These are phyloP conservation scores for Xylariomycetidae sp. DNA, from an alignment of 2,329 filamentous ascomycete species.

Conservation along the genomic window DNA sequence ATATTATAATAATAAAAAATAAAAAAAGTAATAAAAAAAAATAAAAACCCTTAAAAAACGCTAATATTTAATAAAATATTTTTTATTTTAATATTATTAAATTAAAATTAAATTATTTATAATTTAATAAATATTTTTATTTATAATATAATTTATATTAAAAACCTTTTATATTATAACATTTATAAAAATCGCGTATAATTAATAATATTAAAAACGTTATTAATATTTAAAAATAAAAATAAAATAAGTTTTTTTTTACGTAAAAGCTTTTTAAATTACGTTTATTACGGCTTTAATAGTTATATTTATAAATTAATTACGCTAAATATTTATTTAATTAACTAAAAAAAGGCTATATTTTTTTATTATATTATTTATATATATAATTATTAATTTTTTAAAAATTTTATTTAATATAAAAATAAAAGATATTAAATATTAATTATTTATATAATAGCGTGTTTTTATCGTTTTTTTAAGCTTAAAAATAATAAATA, in stretches of 20 bases:
- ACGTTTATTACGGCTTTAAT: too few species aligned
- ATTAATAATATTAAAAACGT: conserved; percentile 1
- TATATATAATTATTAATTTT: background rate
- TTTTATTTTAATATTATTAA: background rate
- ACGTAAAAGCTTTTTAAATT: too few species aligned
- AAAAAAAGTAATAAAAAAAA: background rate
- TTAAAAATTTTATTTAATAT: background rate
- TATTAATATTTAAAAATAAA: too few species aligned
- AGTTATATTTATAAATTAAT: too few species aligned
- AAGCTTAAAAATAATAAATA: background rate
- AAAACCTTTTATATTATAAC: too few species aligned
- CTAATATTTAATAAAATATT: background rate
- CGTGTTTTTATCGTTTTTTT: background rate
- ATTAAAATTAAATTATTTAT: background rate
- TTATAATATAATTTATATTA: too few species aligned
- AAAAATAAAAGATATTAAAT: background rate
- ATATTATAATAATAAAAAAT: background rate
- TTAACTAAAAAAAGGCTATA: too few species aligned
- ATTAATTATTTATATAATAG: too few species aligned
- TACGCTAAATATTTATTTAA: too few species aligned
- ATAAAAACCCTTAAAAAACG: background rate
- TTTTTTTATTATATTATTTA: background rate
- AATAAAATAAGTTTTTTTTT: too few species aligned
- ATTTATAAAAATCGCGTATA: too few species aligned
- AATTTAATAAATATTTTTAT: background rate